These are phyloP conservation scores for Prinsepia uniflora DNA, from an alignment of 306 rosid species.

Conservation along the genomic window DNA sequence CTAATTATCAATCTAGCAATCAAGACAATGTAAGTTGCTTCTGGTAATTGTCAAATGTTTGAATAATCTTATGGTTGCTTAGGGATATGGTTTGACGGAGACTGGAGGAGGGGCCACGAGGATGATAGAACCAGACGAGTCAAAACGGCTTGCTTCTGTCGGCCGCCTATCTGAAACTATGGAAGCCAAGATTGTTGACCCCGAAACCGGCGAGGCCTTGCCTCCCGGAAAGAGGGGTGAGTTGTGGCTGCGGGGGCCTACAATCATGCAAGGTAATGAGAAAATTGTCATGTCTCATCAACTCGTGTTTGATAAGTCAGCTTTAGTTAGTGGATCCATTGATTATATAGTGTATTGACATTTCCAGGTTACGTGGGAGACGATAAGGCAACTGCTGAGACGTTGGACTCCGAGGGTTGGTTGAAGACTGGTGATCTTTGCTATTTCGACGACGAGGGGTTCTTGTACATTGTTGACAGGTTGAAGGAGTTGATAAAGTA, in stretches of 20 bases:
- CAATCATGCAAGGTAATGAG: constrained; percentile 62
- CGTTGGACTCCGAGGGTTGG: constrained; percentile 87
- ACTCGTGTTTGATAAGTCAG: too few species aligned
- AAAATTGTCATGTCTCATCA: neutral
- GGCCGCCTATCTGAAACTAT: constrained; percentile 63
- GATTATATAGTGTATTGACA: neutral
- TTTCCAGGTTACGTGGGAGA: constrained; percentile 76
- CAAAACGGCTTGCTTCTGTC: constrained; percentile 51
- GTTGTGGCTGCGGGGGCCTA: constrained; percentile 83
- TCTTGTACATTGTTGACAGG: constrained; percentile 71
- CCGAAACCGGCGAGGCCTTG: constrained; percentile 56
- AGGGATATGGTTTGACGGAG: constrained; percentile 97
- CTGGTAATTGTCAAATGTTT: neutral
- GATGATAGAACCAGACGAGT: constrained; percentile 56
- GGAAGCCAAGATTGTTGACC: constrained; percentile 88
- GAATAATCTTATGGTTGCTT: constrained; percentile 6
- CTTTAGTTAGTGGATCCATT: too few species aligned
- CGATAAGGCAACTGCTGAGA: constrained; percentile 73
- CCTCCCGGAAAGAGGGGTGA: constrained; percentile 72
- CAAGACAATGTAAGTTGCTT: neutral
- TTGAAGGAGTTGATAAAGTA: constrained; percentile 90
- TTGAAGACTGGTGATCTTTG: constrained; percentile 92
- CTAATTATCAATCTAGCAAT: neutral
- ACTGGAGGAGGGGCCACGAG: constrained; percentile 55
- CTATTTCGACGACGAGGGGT: constrained; percentile 81